Base-by-base conservation (phyloP, 208 protist genomes). In the Leptomonas pyrrhocoris region DNA sequence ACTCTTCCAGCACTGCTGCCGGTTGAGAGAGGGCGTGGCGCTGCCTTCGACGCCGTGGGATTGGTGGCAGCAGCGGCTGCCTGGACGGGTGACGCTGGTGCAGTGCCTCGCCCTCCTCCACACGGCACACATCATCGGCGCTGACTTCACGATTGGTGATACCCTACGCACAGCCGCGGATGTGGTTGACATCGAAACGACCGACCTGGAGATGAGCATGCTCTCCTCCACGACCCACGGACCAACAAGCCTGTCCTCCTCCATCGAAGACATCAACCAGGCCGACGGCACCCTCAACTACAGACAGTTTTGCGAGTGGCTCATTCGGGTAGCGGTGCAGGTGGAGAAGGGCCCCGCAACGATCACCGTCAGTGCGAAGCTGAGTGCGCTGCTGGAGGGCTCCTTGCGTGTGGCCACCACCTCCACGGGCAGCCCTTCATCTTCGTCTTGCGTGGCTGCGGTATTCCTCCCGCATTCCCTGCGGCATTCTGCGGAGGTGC, bases 1-100 rank as follows among this genome's bases (percentile, higher is more conserved):
- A 25, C 79, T 94, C 40, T 94, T 94, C 50, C 58, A 64, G 21
- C 46, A 55, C 25, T 96, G 90, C 70, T 73, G 78, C 56, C 62
- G 40, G 27, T 51, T 64, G 34, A 34, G 30, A 11, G 74, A 80
- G 28, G 72, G 81, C n/a, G 72, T 92, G 30, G 72, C 77, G 54
- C 51, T 96, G 31, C 77, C 83, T 68, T 80, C 77, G 50, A 90
- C 88, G n/a, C 80, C 75, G 5, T 8, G 31, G 12, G 68, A 91
- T 70, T 96, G 91, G 91, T 93, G 91, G 86, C 71, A 84, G 66
- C 76, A 88, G 31, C 91, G 88, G 40, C 36, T 86, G 12, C 92
- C 87, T 2, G 83, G 83, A 8, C 88, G 82, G 40, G 73, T 92
- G 49, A 78, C 57, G 27, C 51, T 94, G 11, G 68, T 81, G 25